Percentiles rank a stretch among this genome's conserved stretches.
phyloP scores from a whole-genome alignment of 1,284 basidiomycete species.

The Moesziomyces sp. region DNA sequence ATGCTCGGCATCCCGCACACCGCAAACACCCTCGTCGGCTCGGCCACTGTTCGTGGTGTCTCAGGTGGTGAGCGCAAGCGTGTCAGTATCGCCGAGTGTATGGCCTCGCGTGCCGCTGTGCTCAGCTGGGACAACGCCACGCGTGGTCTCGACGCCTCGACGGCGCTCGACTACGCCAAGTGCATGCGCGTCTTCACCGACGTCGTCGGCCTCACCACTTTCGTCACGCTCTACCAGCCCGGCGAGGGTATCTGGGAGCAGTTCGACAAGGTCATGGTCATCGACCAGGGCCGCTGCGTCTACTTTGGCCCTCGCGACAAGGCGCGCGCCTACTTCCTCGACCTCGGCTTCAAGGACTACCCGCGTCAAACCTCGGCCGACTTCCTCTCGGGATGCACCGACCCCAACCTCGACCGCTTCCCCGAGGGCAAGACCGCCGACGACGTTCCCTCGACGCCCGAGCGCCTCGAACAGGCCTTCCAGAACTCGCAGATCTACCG shows the following conservation, averaged over 20 bases:
- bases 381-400: conserved; percentile 71
- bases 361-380: conserved; percentile 78
- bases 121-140: conserved; percentile 69
- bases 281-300: conserved; percentile 83
- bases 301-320: conserved; percentile 80
- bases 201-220: conserved; percentile 49
- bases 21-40: conserved; percentile 55
- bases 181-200: conserved; percentile 68
- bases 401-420: conserved; percentile 77
- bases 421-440: conserved; percentile 28
- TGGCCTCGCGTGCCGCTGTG: conserved; percentile 69
- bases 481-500: conserved; percentile 37
- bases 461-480: conserved; percentile 44
- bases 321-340: conserved; percentile 77
- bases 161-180: conserved; percentile 61
- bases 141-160: conserved; percentile 54
- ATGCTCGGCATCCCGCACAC: conserved; percentile 55
- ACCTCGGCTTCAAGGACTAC: conserved; percentile 75
- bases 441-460: conserved; percentile 42
- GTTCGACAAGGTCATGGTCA: conserved; percentile 69
- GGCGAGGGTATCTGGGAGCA: conserved; percentile 74
- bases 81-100: conserved; percentile 52
- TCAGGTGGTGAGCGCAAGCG: conserved; percentile 62
- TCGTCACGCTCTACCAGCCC: conserved; percentile 72
- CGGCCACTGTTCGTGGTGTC: conserved; percentile 69